Base-by-base conservation (phyloP, 495 filamentous ascomycete species). In the Lasiosphaeriaceae sp. region DNA sequence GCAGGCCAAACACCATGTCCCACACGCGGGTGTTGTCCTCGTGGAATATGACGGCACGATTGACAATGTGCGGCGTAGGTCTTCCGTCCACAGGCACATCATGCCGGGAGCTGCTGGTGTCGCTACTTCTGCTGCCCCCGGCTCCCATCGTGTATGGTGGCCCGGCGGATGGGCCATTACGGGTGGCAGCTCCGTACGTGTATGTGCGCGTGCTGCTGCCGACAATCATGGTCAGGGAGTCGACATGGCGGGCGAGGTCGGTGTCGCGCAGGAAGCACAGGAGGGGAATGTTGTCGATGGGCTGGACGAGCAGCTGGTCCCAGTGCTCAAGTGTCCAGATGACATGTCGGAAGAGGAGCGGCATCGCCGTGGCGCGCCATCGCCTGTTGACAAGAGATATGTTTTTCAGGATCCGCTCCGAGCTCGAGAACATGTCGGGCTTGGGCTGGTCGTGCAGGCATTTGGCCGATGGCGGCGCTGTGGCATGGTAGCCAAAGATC, bases 281-380 rank as follows among this genome's bases (percentile, higher is more conserved):
- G 19, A 72, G 48, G 3, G 71, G 67, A 12, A 73, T 58, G 14
- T 48, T 7, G 12, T 50, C 46, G 31, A 56, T 11, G 21, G 51
- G 55, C 47, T 56, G 60, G 46, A 54, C 64, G 22, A 47, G 54
- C 41, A 55, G 46, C 50, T 58, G 56, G 21, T 60, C 60, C 34
- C 50, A 49, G 11, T 41, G 49, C 21, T 61, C 57, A 29, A 72
- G 56, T 29, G 53, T 46, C 74, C 72, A 77, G 50, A 70, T 22
- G 44, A 72, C 61, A 39, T 78, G 69, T 39, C 70, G 66, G 66
- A 77, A 80, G 14, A 81, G 67, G n/a, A 64, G 19, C 22, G 71
- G 73, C 6, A 76, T 55, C 1, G 60, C 58, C 16, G 67, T 58
- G 49, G 55, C 59, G 48, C 75, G 67, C 78, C 78, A 81, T 54